Conservation (phyloP, 2,329 filamentous ascomycete species). For the Neonectria sp. region DNA sequence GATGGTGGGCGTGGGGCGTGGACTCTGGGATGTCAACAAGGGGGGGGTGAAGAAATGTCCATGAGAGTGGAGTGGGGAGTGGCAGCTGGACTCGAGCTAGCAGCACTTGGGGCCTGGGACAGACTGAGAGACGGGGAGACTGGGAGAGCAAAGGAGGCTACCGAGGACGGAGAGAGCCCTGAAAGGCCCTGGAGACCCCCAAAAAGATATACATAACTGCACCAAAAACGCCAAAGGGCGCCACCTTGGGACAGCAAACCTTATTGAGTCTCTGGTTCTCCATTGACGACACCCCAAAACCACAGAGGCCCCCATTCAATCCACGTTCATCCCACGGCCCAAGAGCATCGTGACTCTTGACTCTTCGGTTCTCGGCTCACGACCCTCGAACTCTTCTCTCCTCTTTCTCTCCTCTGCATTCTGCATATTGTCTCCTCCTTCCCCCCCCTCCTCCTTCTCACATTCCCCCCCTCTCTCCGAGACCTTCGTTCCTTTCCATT, state of each 20-base stretch:
- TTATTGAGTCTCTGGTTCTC: constrained; percentile 45
- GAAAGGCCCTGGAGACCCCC: constrained; percentile 28
- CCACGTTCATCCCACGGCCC: constrained; percentile 38
- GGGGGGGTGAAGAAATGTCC: background rate
- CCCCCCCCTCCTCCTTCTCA: constrained; percentile 33
- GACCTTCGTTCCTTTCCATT: constrained; percentile 29
- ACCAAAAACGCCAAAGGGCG: constrained; percentile 43
- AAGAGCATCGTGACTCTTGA: constrained; percentile 41
- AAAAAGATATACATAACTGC: constrained; percentile 47
- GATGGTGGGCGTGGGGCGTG: constrained; percentile 20
- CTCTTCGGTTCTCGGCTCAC: constrained; percentile 3
- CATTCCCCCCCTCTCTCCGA: constrained; percentile 28
- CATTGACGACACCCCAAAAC: constrained; percentile 44
- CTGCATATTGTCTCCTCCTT: background rate
- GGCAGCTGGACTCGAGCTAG: constrained; percentile 11
- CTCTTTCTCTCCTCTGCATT: constrained; percentile 36
- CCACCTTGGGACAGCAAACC: constrained; percentile 45
- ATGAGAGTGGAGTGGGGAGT: background rate
- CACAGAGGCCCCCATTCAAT: constrained; percentile 34
- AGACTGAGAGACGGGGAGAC: constrained; percentile 8
- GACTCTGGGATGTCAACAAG: constrained; percentile 1
- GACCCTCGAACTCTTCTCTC: background rate
- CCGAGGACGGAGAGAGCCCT: constrained; percentile 16
- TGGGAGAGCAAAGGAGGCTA: constrained; percentile 19
- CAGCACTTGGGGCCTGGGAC: constrained; percentile 6